These are phyloP conservation scores for Epichloe glyceriae DNA, from an alignment of 2,329 filamentous ascomycete species.

Conservation along the genomic window DNA sequence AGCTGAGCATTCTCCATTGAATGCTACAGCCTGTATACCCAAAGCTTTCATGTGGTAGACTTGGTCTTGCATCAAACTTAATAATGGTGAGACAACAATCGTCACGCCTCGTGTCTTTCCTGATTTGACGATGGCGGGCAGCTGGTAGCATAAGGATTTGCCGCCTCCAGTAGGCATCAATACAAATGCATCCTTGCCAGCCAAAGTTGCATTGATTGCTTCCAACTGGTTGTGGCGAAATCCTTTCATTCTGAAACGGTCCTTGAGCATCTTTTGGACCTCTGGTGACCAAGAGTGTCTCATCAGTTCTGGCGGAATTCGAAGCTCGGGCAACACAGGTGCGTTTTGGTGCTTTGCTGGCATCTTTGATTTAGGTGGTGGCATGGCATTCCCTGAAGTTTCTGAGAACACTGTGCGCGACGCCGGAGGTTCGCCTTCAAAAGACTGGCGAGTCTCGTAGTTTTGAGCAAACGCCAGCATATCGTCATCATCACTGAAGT, in stretches of 20 bases:
- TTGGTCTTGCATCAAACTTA: constrained; percentile 97
- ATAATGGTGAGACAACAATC: constrained; percentile 82
- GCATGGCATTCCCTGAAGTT: constrained; percentile 33
- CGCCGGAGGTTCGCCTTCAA: constrained; percentile 10
- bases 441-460: constrained; percentile 30
- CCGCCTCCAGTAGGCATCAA: constrained; percentile 97
- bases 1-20: constrained; percentile 62
- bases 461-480: constrained; percentile 40
- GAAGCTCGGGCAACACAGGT: constrained; percentile 14
- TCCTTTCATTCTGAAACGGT: constrained; percentile 70
- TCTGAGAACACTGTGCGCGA: constrained; percentile 30
- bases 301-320: constrained; percentile 42
- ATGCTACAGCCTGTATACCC: constrained; percentile 64
- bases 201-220: constrained; percentile 86
- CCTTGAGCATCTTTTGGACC: constrained; percentile 65
- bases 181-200: constrained; percentile 81
- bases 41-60: constrained; percentile 67
- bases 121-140: constrained; percentile 71
- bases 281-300: constrained; percentile 73
- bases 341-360: constrained; percentile 20
- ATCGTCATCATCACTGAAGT: constrained; percentile 37
- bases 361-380: constrained; percentile 19
- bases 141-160: constrained; percentile 92
- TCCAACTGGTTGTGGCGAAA: constrained; percentile 89
- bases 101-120: constrained; percentile 80